These are phyloP conservation scores for Harringtonia lauricola DNA, from an alignment of 2,329 filamentous ascomycete species.

Conservation along the genomic window DNA sequence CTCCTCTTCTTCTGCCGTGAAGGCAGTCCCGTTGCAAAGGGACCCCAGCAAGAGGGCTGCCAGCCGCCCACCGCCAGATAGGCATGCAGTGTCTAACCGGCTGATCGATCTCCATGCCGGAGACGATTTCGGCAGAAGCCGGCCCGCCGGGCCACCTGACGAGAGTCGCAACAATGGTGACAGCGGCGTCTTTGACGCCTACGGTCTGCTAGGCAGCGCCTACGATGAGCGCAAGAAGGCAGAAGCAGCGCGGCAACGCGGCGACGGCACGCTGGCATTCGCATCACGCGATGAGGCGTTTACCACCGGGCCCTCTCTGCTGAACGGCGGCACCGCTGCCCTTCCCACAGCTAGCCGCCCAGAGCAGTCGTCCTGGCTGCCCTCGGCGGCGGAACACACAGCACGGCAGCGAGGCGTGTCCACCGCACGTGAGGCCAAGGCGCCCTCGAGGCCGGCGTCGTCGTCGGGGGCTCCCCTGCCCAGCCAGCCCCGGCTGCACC, in stretches of 20 bases:
- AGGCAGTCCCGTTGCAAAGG: not conserved
- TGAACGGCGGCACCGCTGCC: not conserved
- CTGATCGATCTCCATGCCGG: too few relatives aligned
- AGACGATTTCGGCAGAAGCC: too few relatives aligned
- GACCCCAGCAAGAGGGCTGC: not conserved
- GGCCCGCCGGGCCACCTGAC: slow-evolving; percentile 7
- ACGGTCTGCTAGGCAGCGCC: slow-evolving; percentile 38
- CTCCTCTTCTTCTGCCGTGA: not conserved
- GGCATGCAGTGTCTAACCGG: not conserved
- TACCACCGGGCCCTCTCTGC: not conserved
- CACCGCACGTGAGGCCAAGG: not conserved
- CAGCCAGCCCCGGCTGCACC: not conserved
- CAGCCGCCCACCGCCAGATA: not conserved
- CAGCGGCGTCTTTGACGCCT: slow-evolving; percentile 34
- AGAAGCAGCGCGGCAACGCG: slow-evolving; percentile 12
- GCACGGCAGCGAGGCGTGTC: slow-evolving; percentile 10
- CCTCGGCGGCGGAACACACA: slow-evolving; percentile 21
- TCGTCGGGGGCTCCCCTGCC: slow-evolving; percentile 7
- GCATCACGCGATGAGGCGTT: not conserved
- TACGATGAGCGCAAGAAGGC: slow-evolving; percentile 36
- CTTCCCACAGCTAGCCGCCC: slow-evolving; percentile 7
- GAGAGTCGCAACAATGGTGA: slow-evolving; percentile 14
- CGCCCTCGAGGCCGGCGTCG: slow-evolving; percentile 3
- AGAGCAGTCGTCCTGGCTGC: slow-evolving; percentile 23
- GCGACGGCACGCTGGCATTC: not conserved